These are phyloP conservation scores for Pilasporangium apinafurcum DNA, from an alignment of 352 stramenopile genomes.

Conservation along the genomic window DNA sequence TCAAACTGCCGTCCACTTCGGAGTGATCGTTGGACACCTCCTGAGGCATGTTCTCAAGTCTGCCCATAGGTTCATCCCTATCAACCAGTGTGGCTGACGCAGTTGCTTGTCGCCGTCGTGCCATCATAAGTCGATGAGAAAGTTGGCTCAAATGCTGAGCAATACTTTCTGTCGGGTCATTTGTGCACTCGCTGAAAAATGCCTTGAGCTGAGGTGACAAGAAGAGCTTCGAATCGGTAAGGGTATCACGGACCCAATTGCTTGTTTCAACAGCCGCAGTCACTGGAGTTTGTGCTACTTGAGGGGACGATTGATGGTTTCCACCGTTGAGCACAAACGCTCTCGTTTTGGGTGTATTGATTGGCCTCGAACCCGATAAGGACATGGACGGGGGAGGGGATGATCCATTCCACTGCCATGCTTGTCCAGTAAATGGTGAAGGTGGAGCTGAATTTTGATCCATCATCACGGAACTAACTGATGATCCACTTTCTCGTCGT, in stretches of 20 bases:
- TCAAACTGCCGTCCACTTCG: conserved; percentile 71
- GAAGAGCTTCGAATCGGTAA: conserved; percentile 17
- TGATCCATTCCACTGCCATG: conserved; percentile 73
- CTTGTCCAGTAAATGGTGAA: conserved; percentile 39
- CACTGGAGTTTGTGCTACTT: conserved; percentile 58
- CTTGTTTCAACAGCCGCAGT: conserved; percentile 76
- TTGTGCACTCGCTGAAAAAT: conserved; percentile 57
- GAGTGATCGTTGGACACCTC: conserved; percentile 13
- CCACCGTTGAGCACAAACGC: conserved; percentile 14
- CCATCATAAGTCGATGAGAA: conserved; percentile 38
- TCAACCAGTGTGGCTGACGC: conserved; percentile 2
- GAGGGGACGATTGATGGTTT: conserved; percentile 34
- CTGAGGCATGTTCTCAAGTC: conserved; percentile 1
- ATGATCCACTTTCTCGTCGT: conserved; percentile 13
- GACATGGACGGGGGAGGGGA: conserved; percentile 26
- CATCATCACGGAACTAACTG: conserved; percentile 11
- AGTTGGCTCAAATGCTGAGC: conserved; percentile 35
- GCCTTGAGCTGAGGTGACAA: conserved; percentile 37
- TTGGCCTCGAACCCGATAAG: conserved; percentile 7
- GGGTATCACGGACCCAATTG: conserved; percentile 71
- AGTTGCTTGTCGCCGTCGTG: conserved; percentile 13
- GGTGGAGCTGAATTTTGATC: conserved; percentile 23
- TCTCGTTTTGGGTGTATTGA: conserved; percentile 21
- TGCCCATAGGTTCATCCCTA: no score
- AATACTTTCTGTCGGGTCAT: conserved; percentile 54